Evolutionary conservation across 345 rosid species (phyloP).

Genomic region (Microthlaspi erraticum): DNA sequence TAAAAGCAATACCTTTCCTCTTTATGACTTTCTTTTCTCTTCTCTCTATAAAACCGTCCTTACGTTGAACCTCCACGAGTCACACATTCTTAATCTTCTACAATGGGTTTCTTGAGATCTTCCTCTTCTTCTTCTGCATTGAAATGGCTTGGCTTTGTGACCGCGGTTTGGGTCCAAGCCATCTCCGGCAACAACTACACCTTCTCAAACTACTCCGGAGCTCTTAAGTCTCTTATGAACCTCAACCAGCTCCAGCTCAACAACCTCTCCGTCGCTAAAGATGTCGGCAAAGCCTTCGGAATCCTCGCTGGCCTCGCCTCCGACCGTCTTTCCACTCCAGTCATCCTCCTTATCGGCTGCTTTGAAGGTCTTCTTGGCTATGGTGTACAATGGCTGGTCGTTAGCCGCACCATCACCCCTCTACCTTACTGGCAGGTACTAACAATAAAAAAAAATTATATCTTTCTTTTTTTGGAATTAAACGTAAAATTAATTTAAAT

Average conservation of each 20-base stretch:
- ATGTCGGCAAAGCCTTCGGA: constrained; percentile 93
- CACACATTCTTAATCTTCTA: background rate
- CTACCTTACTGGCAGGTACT: constrained; percentile 90
- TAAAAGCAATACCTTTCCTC: no score
- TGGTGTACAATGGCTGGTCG: constrained; percentile 95
- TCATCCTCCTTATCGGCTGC: constrained; percentile 78
- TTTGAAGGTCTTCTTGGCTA: constrained; percentile 91
- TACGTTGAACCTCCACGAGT: background rate
- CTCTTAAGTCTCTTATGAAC: constrained; percentile 81
- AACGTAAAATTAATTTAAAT: no score
- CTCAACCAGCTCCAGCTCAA: constrained; percentile 85
- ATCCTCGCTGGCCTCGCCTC: constrained; percentile 91
- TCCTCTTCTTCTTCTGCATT: constrained; percentile 41
- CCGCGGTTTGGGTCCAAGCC: constrained; percentile 94
- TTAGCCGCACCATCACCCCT: constrained; percentile 65
- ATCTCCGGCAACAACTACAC: constrained; percentile 96
- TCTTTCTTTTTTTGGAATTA: no score
- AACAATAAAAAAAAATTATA: background rate
- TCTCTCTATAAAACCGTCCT: constrained; percentile 29
- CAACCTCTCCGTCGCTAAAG: constrained; percentile 86
- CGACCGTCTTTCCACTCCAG: constrained; percentile 68
- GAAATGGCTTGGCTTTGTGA: constrained; percentile 93
- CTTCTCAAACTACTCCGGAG: constrained; percentile 88
- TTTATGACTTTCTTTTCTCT: background rate
- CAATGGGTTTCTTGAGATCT: constrained; percentile 38